Evolutionary conservation across 1,139 yeast genomes (phyloP), one percentile per base, ranked within the genome.

Genomic region (Yamadazyma membranifaciens): DNA sequence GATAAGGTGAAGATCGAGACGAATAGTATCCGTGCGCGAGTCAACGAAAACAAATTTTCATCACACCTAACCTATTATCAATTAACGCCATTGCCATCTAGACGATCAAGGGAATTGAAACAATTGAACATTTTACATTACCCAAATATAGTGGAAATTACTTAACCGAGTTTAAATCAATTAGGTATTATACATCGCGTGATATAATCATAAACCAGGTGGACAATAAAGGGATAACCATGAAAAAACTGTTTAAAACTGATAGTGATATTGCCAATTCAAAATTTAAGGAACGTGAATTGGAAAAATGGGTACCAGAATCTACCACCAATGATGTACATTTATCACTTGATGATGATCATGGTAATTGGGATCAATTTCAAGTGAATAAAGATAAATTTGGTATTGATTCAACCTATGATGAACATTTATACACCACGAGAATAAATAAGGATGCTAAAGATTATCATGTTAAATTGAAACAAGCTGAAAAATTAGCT

Each of bases 391-490:
- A 87, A 60, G 78, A 80, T 48, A 85, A 86, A 63, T 92, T 92
- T 62, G 98, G 97, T 31, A 85, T 92, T 38, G 84, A 79, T 47
- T 82, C 96, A 0, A 78, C 88, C 13, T 92, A 81, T 61, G 95
- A 92, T 61, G 99, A 92, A 62, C 83, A 83, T 58, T 71, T 85
- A 50, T 92, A 92, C 63, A 94, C 98, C 17, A 91, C 97, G 1
- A 78, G 80, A 48, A 83, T 92, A 54, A 80, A 91, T 59, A 83
- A 74, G 39, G 62, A 74, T 31, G 87, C 84, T 42, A 92, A 96
- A 10, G 88, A 86, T 51, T 94, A 80, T 59, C 65, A 73, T 36
- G 75, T 76, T 54, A 73, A 87, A 42, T 71, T 81, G 48, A 75
- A 72, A 43, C 78, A 77, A 48, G 99, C 98, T 3, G 91, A 83